A percentile compares a stretch with the other conserved stretches of the same genome.
phyloP scores from a whole-genome alignment of 768 basidiomycete genomes.

The Auricularia heimuer region DNA sequence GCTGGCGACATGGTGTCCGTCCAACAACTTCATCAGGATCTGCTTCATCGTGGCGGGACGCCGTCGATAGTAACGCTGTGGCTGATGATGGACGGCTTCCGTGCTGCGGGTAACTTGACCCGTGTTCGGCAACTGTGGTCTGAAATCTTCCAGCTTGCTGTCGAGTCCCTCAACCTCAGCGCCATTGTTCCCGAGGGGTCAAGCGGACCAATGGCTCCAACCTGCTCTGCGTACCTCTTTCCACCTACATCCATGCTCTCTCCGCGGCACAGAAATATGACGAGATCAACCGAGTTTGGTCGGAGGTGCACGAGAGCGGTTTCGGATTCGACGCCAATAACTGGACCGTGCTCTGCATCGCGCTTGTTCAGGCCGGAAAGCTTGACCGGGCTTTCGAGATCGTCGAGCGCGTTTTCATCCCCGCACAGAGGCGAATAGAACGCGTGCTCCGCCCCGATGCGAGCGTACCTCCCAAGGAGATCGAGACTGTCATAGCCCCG shows the following conservation, averaged over 20 bases:
- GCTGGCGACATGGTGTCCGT: constrained; percentile 42
- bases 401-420: constrained; percentile 66
- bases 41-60: constrained; percentile 42
- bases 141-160: constrained; percentile 49
- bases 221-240: constrained; percentile 66
- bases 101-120: constrained; percentile 44
- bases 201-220: constrained; percentile 24
- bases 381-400: constrained; percentile 77
- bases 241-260: constrained; percentile 70
- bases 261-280: constrained; percentile 52
- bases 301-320: constrained; percentile 45
- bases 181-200: constrained; percentile 21
- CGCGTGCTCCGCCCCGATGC: constrained; percentile 9
- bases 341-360: constrained; percentile 78
- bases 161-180: constrained; percentile 28
- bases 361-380: constrained; percentile 71
- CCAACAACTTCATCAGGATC: constrained; percentile 39
- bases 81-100: constrained; percentile 63
- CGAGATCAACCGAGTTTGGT: constrained; percentile 60
- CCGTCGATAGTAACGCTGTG: constrained; percentile 53
- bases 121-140: constrained; percentile 58
- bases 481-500: constrained; percentile 8
- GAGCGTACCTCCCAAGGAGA: constrained; percentile 33
- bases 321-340: constrained; percentile 81
- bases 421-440: constrained; percentile 32